These are phyloP conservation scores for Linaria vulgaris DNA, from an alignment of 257 asterid species.

Conservation along the genomic window DNA sequence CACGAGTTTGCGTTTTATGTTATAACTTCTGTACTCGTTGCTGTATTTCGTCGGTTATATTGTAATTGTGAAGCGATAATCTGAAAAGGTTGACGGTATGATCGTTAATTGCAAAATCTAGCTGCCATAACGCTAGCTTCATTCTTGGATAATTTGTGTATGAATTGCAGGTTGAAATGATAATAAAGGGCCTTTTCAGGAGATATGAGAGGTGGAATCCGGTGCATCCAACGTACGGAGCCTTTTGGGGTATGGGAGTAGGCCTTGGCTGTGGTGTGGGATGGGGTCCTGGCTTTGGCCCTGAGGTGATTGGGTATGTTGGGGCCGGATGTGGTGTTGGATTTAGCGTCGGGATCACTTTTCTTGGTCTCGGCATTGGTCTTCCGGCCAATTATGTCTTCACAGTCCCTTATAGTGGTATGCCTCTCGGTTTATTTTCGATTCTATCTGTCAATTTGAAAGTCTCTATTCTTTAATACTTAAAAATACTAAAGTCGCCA, in stretches of 20 bases:
- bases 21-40: no score
- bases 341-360: slow-evolving; percentile 77
- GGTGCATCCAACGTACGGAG: slow-evolving; percentile 82
- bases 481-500: slow-evolving; percentile 9
- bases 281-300: slow-evolving; percentile 99
- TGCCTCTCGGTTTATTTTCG: slow-evolving; percentile 4
- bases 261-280: slow-evolving; percentile 98
- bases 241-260: slow-evolving; percentile 94
- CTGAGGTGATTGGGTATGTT: slow-evolving; percentile 85
- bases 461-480: not conserved
- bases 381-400: slow-evolving; percentile 66
- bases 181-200: slow-evolving; percentile 71
- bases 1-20: no score
- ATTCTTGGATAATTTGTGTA: slow-evolving; percentile 7
- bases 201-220: slow-evolving; percentile 91
- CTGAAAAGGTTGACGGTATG: no score
- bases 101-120: no score
- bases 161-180: slow-evolving; percentile 58
- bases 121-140: not conserved
- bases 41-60: no score
- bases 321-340: slow-evolving; percentile 98
- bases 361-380: slow-evolving; percentile 82
- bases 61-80: no score
- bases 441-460: not conserved
- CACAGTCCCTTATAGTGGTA: slow-evolving; percentile 62